Evolutionary conservation across 2,329 filamentous ascomycete genomes (phyloP).

Genomic region (Berkeleyomyces basicola): DNA sequence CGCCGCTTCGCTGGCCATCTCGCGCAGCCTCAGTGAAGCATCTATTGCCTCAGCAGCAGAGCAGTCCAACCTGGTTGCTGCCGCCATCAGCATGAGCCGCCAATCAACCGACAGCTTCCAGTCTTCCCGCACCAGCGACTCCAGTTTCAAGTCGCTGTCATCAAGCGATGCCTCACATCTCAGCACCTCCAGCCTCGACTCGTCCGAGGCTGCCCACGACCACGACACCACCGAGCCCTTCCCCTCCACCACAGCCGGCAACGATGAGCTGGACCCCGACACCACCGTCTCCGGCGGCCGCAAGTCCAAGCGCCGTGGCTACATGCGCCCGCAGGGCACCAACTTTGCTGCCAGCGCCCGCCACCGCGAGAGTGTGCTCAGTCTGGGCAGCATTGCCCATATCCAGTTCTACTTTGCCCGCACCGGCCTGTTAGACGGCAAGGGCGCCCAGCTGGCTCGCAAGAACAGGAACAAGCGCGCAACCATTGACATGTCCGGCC

Average conservation of each 20-base stretch:
- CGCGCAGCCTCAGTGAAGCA: conserved; percentile 9
- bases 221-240: conserved; percentile 9
- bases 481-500: conserved; percentile 39
- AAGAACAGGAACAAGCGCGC: conserved; percentile 46
- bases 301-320: conserved; percentile 45
- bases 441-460: conserved; percentile 70
- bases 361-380: conserved; percentile 88
- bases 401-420: conserved; percentile 96
- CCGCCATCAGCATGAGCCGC: conserved; percentile 11
- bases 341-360: conserved; percentile 81
- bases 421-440: conserved; percentile 83
- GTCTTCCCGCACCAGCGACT: conserved; percentile 6
- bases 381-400: conserved; percentile 88
- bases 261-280: conserved; percentile 27
- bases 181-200: neutral
- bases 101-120: conserved; percentile 12
- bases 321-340: conserved; percentile 73
- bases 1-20: conserved; percentile 12
- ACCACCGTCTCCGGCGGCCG: neutral
- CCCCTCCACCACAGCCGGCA: conserved; percentile 25
- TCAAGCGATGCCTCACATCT: neutral
- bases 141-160: conserved; percentile 2
- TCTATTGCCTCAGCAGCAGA: conserved; percentile 47
- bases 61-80: conserved; percentile 26
- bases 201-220: neutral